Base-by-base conservation (phyloP, 768 basidiomycete genomes). In the Agaricus subrufescens region DNA sequence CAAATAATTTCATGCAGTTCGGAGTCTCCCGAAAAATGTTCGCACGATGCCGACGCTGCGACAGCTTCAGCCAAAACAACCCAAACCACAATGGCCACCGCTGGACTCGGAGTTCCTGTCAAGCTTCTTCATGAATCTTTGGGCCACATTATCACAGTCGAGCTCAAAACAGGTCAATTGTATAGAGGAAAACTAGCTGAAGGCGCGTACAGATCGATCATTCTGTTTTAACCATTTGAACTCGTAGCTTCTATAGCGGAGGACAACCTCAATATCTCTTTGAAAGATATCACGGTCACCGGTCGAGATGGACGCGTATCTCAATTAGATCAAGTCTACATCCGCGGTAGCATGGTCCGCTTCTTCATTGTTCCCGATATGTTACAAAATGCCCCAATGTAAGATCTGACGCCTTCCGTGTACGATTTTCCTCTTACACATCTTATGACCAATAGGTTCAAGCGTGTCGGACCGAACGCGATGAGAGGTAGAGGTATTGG, bases 361-460 rank as follows among this genome's bases (percentile, higher is more conserved):
- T 98, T 97, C 79, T 96, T 98, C 75, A 98, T 98, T 70, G 97
- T 99, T 23, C 97, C 97, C 54, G 97, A 98, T 73, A 98, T 99
- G 91, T 77, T 99, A 63, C 91, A 98, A 69, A 98, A 98, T 70
- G 97, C 97, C 12, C 97, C 97, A 19, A 99, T 99, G 97, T 95
- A 67, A 54, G 53, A 60, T 43, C 26, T 29, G 11, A 23, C 48
- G n/a, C 14, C 6, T 50, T 9, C 9, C 4, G 9, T 29, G 5
- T 31, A 12, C 23, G 31, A 23, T 4, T 15, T 12, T 27, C 31
- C 15, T 23, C 15, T 38, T 6, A 19, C 19, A 19, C 19, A n/a
- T 30, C 9, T 7, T n/a, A 23, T n/a, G 31, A 38, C 9, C 40
- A 27, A 39, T 69, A 99, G 96, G 96, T 99, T 99, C 76, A 99